Evolutionary conservation across 2,329 filamentous ascomycete genomes (phyloP), one percentile per base, ranked within the genome.

Genomic region (Sporothrix pseudoabietina): DNA sequence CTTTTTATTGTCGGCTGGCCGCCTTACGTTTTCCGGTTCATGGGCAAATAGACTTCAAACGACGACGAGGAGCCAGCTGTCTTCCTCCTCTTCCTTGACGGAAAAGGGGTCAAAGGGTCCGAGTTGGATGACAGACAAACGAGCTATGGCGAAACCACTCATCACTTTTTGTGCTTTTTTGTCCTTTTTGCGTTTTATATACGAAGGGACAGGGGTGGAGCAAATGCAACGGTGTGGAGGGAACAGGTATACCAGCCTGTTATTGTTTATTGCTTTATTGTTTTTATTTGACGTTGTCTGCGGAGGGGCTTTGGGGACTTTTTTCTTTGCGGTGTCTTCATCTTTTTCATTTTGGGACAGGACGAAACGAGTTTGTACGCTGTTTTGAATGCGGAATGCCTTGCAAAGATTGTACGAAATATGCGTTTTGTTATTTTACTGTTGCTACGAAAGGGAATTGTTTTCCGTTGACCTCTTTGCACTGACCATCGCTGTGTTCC

Each of bases 111-210:
- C 68, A 74, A 39, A 32, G 69, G 49, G 59, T 44, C 70, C 14
- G 16, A 41, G 73, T 74, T 76, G 72, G 68, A 75, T 72, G 76
- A 77, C 72, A 73, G 57, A 69, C 68, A 55, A 74, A 75, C 59
- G 75, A 75, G 59, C 63, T 72, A 71, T 63, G 71, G 72, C 71
- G 66, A 65, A 52, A 54, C 63, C 19, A 54, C n/a, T 69, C 14
- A 8, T 55, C 22, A 55, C 52, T 55, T 55, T 52, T 69, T 69
- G 49, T 47, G 10, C 19, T 44, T 49, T 49, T 49, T 49, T 44
- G 41, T 44, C 12, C 66, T 41, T 47, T 22, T 66, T 47, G 39
- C 39, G 68, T 22, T 26, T 63, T 68, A 52, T 63, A 71, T 71
- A 63, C 54, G 44, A 70, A 61, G 73, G 59, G 47, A 59, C 52